Evolutionary conservation across 2,329 filamentous ascomycete genomes (phyloP).

Genomic region (Fusarium brevicatenulatum): DNA sequence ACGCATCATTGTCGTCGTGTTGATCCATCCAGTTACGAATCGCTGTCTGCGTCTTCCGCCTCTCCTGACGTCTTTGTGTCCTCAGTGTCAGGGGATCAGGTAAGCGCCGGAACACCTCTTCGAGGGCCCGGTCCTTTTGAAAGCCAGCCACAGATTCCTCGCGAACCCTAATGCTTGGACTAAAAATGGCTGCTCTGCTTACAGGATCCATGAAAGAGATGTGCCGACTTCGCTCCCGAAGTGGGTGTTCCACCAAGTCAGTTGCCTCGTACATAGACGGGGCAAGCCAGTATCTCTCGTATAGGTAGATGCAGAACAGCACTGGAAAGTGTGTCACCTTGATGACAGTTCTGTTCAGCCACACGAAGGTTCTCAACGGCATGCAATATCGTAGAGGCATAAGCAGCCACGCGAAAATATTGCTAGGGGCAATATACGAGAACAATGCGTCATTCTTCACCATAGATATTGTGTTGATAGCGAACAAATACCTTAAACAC

Average conservation of each 20-base stretch:
- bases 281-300: constrained; percentile 83
- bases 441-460: constrained; percentile 98
- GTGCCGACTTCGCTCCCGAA: constrained; percentile 59
- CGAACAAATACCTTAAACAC: constrained; percentile 77
- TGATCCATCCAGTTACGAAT: constrained; percentile 93
- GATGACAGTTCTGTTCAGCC: constrained; percentile 88
- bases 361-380: constrained; percentile 83
- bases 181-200: constrained; percentile 73
- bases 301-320: constrained; percentile 85
- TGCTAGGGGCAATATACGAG: constrained; percentile 90
- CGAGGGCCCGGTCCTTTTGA: constrained; percentile 88
- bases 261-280: constrained; percentile 82
- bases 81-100: constrained; percentile 72
- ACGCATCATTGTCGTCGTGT: constrained; percentile 62
- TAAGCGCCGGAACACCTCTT: constrained; percentile 85
- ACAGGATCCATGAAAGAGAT: constrained; percentile 68
- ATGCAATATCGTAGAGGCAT: constrained; percentile 85
- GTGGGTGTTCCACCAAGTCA: constrained; percentile 81
- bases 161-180: constrained; percentile 75
- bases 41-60: constrained; percentile 79
- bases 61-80: constrained; percentile 69
- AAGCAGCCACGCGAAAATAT: constrained; percentile 89
- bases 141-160: constrained; percentile 90
- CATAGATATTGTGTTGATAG: constrained; percentile 97
- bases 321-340: constrained; percentile 91